Base-by-base conservation (phyloP, 441 rosid species). In the Populus hybrid region DNA sequence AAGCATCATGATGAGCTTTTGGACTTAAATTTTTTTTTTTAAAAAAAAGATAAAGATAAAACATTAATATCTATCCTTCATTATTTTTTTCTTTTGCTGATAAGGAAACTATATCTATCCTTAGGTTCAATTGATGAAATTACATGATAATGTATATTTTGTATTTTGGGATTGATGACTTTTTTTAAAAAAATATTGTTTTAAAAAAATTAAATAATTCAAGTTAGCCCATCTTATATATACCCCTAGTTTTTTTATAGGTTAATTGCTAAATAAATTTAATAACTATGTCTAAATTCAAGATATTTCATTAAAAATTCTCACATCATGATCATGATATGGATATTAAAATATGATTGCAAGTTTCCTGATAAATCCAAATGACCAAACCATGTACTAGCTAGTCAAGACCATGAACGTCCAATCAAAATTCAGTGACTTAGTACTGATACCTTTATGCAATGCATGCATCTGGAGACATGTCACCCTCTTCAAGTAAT, bases 1-100 rank as follows among this genome's bases (percentile, higher is more conserved):
- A 53, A 63, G 24, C 70, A 71, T 32, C 71, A 82, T 79, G n/a
- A 79, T 77, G 34, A 77, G 26, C 5, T 0, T 64, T 80, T 24
- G 24, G n/a, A n/a, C n/a, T n/a, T n/a, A n/a, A n/a, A n/a, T n/a
- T n/a, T n/a, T n/a, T n/a, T n/a, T n/a, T n/a, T n/a, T n/a, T n/a
- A n/a, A n/a, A 8, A 10, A 5, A 50, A 36, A 12, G 46, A 38
- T 38, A 38, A 38, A 38, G 46, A 38, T 38, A 38, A 38, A 38
- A 38, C 12, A 38, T 38, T 38, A 26, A 26, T 26, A 38, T 38
- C 0, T 38, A 38, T 38, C 7, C 20, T 46, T 42, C 14, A 42
- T 42, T 11, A 26, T 26, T 14, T 2, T 1, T 46, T 46, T 46
- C 20, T 46, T 14, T 46, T 50, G 57, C 20, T 50, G 53, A 11